Conservation (phyloP, 2,329 filamentous ascomycete species). For the Stylonectria norvegica region DNA sequence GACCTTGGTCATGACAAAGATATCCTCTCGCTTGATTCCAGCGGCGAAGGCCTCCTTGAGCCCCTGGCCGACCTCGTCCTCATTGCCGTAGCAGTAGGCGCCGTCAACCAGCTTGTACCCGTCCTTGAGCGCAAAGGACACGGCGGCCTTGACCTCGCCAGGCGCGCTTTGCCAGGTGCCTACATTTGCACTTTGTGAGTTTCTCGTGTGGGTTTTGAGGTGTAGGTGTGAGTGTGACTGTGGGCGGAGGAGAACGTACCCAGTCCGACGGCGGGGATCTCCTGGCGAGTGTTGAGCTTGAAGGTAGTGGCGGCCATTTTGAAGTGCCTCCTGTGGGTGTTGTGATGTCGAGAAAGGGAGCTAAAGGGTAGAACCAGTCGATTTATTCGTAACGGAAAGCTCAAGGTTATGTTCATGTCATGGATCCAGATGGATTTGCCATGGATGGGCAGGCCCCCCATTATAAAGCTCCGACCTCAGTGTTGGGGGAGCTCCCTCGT, state of each 20-base stretch:
- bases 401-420: too few species aligned
- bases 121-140: slow-evolving; percentile 54
- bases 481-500: too few species aligned
- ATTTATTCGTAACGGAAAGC: too few species aligned
- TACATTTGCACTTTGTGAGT: slow-evolving; percentile 25
- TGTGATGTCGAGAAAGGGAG: background rate
- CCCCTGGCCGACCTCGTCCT: slow-evolving; percentile 77
- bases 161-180: slow-evolving; percentile 64
- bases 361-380: background rate
- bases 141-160: slow-evolving; percentile 56
- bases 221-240: slow-evolving; percentile 9
- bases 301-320: slow-evolving; percentile 55
- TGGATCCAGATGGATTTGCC: too few species aligned
- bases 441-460: too few species aligned
- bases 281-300: slow-evolving; percentile 61
- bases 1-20: slow-evolving; percentile 83
- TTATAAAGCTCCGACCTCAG: too few species aligned
- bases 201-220: background rate
- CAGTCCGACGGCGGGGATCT: slow-evolving; percentile 62
- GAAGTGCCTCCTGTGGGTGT: too few species aligned
- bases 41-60: slow-evolving; percentile 68
- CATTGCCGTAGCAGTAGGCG: slow-evolving; percentile 76
- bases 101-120: slow-evolving; percentile 65
- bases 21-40: slow-evolving; percentile 70
- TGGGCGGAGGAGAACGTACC: slow-evolving; percentile 39